Base-by-base conservation (phyloP, 2,329 filamentous ascomycete species). In the Pseudogymnoascus sp. region DNA sequence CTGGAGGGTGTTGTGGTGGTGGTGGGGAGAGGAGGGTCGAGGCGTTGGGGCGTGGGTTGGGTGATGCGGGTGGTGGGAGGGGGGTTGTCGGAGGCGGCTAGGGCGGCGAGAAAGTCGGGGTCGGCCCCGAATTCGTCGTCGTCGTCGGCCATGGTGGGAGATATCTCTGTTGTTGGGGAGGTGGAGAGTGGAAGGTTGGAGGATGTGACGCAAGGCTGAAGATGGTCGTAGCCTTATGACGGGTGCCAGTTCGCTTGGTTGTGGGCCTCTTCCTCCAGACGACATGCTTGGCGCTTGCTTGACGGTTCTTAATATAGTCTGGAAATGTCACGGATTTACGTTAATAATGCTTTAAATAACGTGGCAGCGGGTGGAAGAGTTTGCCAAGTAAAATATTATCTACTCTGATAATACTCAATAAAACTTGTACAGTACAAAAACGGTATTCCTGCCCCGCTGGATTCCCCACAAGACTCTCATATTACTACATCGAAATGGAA, bases 41-140 rank as follows among this genome's bases (percentile, higher is more conserved):
- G 76, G 5, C 80, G 78, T 68, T 87, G 85, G 0, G 84, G 83
- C 12, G 74, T 81, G 1, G 78, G 82, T 67, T 79, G 77, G 66
- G 76, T 76, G 40, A 79, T 69, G 65, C 77, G 80, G 36, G 65
- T 69, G 16, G 62, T 63, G 42, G 65, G 46, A 2, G 56, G 37
- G 38, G 63, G 68, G 60, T 67, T 63, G 16, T 69, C 62, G 28
- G 72, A 60, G 62, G 81, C 80, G 31, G 81, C 82, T 70, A 87
- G 79, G 49, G 82, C 83, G 60, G 78, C 80, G 2, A 85, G 72
- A 38, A 86, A 79, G 62, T 82, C 83, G 14, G 81, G 80, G 69
- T 86, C 84, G 25, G 79, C 82, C 43, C 81, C 83, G 65, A 82
- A 85, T 60, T 75, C 73, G 59, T 85, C 83, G 66, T 84, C 83